Base-by-base conservation (phyloP, 495 filamentous ascomycete genomes). In the Stereocaulon alpinum region DNA sequence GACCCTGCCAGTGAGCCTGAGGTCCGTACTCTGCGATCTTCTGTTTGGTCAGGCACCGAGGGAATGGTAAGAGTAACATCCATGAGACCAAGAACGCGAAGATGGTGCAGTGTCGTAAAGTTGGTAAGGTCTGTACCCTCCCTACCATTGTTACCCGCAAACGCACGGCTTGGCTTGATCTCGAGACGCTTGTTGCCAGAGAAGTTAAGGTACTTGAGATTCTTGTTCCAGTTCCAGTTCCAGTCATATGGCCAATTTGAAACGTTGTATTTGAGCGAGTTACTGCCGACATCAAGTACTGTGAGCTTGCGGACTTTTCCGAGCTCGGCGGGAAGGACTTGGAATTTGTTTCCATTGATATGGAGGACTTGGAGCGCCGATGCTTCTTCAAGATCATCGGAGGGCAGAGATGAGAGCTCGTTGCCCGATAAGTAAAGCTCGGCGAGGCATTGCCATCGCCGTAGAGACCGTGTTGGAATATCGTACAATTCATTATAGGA, bases 191-290 rank as follows among this genome's bases (percentile, higher is more conserved):
- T 94, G 76, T 99, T 99, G 27, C 94, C 93, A 7, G 92, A 96
- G 61, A 99, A 81, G 66, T 96, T 99, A 60, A 99, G 84, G 66
- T 94, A 97, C 61, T 90, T 88, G 58, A 99, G 75, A 61, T 95
- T 91, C 41, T 86, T 85, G 62, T 97, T 99, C 80, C 91, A 89
- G 69, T 96, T 97, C 93, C 93, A 99, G 66, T 99, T 99, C 93
- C 93, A 99, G 69, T 99, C 93, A 67, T 99, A 99, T 1, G 94
- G 93, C 80, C 94, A 95, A 67, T 99, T 99, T 29, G 91, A 93
- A 40, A 99, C 91, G 68, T 99, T 99, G 76, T 99, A 99, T 70
- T 96, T 99, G 48, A 99, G 78, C n/a, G 79, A 80, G 66, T 99
- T 99, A 76, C 88, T 96, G 55, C 91, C 91, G 62, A 93, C 92